Base-by-base conservation (phyloP, 2,329 filamentous ascomycete species). In the Alternaria sp. region DNA sequence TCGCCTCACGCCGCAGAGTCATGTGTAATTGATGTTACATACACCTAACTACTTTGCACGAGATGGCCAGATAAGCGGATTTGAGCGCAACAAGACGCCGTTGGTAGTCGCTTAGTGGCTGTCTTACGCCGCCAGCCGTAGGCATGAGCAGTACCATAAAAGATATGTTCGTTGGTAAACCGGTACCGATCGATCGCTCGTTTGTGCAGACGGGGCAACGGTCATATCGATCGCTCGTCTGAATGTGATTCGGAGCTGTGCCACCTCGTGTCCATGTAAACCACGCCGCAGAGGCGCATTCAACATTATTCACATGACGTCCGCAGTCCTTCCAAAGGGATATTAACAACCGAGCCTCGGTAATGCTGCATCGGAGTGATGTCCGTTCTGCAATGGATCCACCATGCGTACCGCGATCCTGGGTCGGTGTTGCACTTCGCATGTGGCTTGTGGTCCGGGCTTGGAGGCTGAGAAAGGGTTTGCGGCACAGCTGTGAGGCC, bases 341-440 rank as follows among this genome's bases (percentile, higher is more conserved):
- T 55, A 26, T 25, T 44, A 47, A 21, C 51, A 50, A 63, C 67
- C 55, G 55, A 55, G 59, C 59, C 66, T 69, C 71, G 69, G 66
- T 60, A 66, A 50, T 55, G 41, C 21, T 67, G 58, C 65, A 61
- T 67, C 65, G 62, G 66, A 50, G 64, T 41, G 23, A 56, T 47
- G 58, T 51, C 68, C 66, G 54, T 45, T 59, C 64, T 69, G 45
- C 41, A 46, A 47, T 50, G 61, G 65, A 59, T 30, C 47, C 54
- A 61, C 45, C 44, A 33, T 63, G 58, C 51, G 60, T 55, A 54
- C 68, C 71, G 67, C 47, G 50, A 51, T 47, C 41, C 55, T 61
- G 69, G 66, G 61, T 67, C 60, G 26, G 26, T 45, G 45, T 49
- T 47, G 58, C 25, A 54, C 15, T 50, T 58, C 30, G 55, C 50